Evolutionary conservation across 202 grass and related monocot genomes (phyloP).

Genomic region (Musa balbisiana): DNA sequence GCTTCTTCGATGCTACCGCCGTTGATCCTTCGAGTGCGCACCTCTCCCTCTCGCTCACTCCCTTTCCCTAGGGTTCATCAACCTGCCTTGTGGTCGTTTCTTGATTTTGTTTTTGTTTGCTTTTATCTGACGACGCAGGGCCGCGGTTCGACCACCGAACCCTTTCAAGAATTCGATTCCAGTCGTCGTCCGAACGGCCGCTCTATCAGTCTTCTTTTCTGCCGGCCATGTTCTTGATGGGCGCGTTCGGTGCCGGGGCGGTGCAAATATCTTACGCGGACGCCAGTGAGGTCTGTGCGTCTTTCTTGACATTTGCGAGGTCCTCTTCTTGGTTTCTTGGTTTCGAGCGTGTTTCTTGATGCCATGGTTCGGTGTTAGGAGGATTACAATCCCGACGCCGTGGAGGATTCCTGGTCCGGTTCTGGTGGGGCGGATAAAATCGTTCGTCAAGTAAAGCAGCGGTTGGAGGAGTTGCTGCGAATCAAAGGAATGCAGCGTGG

Average conservation of each 20-base stretch:
- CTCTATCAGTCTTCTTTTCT: background rate
- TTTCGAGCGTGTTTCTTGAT: too few species aligned
- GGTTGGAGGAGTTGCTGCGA: constrained; percentile 47
- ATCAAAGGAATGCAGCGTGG: constrained; percentile 42
- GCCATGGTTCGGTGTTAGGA: too few species aligned
- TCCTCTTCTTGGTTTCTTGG: too few species aligned
- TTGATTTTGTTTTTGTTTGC: too few species aligned
- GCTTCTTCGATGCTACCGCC: too few species aligned
- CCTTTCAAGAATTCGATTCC: constrained; percentile 1
- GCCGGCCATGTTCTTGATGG: constrained; percentile 33
- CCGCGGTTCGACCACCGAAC: constrained; percentile 7
- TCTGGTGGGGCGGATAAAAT: background rate
- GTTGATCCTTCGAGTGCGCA: background rate
- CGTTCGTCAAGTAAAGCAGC: constrained; percentile 46
- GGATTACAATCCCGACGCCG: too few species aligned
- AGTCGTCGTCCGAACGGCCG: background rate
- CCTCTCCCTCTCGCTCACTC: background rate
- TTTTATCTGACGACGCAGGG: background rate
- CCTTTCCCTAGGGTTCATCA: background rate
- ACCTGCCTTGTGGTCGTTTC: too few species aligned
- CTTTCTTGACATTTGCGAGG: too few species aligned
- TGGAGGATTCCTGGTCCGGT: too few species aligned
- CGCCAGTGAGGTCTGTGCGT: constrained; percentile 26
- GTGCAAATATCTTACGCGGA: constrained; percentile 47
- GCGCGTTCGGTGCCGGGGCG: constrained; percentile 31